These are phyloP conservation scores for Domatiomyces globalis DNA, from an alignment of 2,329 filamentous ascomycete species.

Conservation along the genomic window DNA sequence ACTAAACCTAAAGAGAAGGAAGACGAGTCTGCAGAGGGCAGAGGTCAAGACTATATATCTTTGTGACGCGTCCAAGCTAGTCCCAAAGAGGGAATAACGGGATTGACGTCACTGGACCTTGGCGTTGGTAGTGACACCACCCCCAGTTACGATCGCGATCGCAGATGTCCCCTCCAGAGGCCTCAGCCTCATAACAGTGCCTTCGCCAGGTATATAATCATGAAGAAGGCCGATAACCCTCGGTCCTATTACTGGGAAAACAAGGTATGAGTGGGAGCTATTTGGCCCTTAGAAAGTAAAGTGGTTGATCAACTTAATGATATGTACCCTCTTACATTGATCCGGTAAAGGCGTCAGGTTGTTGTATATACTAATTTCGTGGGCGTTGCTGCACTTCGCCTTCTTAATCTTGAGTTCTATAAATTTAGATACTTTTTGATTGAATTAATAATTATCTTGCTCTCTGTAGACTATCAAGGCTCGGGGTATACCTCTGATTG, in stretches of 20 bases:
- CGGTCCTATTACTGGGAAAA: slow-evolving; percentile 17
- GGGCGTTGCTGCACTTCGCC: neutral
- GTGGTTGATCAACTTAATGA: slow-evolving; percentile 5
- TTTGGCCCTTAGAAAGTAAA: slow-evolving; percentile 18
- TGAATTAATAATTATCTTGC: neutral
- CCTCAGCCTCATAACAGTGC: too few species aligned
- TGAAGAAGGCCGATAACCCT: neutral
- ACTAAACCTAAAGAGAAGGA: too few species aligned
- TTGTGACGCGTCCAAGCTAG: too few species aligned
- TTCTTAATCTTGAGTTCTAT: neutral
- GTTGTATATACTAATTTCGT: slow-evolving; percentile 1
- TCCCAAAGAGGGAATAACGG: too few species aligned
- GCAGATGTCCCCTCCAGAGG: too few species aligned
- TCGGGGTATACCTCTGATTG: neutral
- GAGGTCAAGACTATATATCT: too few species aligned
- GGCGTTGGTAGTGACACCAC: too few species aligned
- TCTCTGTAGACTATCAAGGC: slow-evolving; percentile 1
- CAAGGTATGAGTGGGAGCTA: slow-evolving; percentile 16
- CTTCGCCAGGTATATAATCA: too few species aligned
- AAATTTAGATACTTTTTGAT: neutral
- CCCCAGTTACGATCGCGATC: too few species aligned
- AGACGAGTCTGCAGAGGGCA: too few species aligned
- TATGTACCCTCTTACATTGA: neutral
- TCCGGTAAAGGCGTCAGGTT: neutral
- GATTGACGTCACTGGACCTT: too few species aligned